Percentiles rank a stretch among this genome's conserved stretches.
These are phyloP conservation scores for Astathelohania contejeani DNA, from an alignment of 371 early-diverging fungal genomes.

Conservation along the genomic window DNA sequence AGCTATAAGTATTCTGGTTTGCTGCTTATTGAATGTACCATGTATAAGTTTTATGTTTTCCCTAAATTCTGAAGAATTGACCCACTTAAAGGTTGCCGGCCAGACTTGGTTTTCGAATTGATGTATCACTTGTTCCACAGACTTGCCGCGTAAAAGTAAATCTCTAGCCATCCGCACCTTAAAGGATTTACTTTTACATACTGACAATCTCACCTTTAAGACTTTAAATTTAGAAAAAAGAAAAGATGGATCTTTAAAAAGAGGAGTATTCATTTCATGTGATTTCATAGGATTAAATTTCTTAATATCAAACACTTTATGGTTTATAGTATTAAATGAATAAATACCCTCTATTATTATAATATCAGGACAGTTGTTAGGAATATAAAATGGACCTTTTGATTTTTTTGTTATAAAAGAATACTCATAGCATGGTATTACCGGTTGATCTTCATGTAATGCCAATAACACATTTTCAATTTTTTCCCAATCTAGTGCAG, in stretches of 20 bases:
- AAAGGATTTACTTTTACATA: conserved; percentile 10
- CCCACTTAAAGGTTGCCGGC: conserved; percentile 19
- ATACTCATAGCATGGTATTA: conserved; percentile 6
- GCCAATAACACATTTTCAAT: conserved; percentile 11
- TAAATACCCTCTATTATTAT: conserved; percentile 41
- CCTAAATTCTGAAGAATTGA: conserved; percentile 1
- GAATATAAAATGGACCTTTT: background rate
- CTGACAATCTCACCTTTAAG: conserved; percentile 13
- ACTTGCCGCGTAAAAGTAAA: conserved; percentile 10
- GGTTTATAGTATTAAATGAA: conserved; percentile 26
- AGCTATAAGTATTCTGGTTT: too few species aligned
- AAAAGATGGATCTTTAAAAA: conserved; percentile 5
- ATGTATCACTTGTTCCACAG: background rate
- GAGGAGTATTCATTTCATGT: conserved; percentile 11
- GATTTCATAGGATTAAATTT: conserved; percentile 20
- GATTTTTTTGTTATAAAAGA: conserved; percentile 9
- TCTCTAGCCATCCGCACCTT: conserved; percentile 17
- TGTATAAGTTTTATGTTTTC: conserved; percentile 10
- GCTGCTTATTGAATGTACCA: conserved; percentile 23
- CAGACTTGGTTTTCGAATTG: conserved; percentile 9
- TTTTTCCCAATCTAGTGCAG: conserved; percentile 26
- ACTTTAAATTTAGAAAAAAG: conserved; percentile 5
- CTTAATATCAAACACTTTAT: conserved; percentile 22
- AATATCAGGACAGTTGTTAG: conserved; percentile 17
- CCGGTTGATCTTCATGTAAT: conserved; percentile 7